A percentile compares a stretch with the other conserved stretches of the same genome.
These are phyloP conservation scores for Pseudonitzschia multiseries DNA, from an alignment of 108 stramenopile species.

Conservation along the genomic window DNA sequence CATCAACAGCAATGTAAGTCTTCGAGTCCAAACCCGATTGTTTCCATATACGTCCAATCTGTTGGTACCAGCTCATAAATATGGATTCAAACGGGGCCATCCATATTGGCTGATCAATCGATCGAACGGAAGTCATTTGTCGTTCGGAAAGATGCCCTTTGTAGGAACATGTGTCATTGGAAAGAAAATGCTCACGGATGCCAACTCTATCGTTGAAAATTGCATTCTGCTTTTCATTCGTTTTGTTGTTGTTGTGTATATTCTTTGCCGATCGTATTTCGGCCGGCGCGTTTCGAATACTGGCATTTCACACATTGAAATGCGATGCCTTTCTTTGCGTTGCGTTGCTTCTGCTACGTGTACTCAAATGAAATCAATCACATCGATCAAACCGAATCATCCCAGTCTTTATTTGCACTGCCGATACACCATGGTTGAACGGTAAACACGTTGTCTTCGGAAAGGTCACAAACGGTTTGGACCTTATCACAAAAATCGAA, in stretches of 20 bases:
- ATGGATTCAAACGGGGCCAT: no score
- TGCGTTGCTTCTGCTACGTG: background rate
- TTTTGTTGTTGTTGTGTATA: no score
- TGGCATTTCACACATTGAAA: background rate
- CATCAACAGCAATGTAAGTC: slow-evolving; percentile 2
- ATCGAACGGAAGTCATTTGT: no score
- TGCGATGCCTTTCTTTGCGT: background rate
- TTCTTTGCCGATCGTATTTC: no score
- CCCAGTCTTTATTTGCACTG: slow-evolving; percentile 94
- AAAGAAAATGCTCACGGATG: background rate
- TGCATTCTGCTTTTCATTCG: no score
- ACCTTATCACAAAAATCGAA: slow-evolving; percentile 87
- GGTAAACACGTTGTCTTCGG: slow-evolving; percentile 97
- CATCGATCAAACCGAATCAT: background rate
- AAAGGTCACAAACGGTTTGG: slow-evolving; percentile 93
- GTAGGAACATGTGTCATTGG: background rate
- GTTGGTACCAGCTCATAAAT: no score
- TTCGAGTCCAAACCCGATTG: no score
- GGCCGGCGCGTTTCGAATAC: no score
- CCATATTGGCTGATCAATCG: no score
- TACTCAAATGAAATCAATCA: background rate
- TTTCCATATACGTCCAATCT: no score
- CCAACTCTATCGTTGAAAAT: no score
- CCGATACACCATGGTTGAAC: slow-evolving; percentile 92
- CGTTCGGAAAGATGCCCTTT: no score